phyloP scores from a whole-genome alignment of 805 yeast genomes.

The Priceomyces carsonii region DNA sequence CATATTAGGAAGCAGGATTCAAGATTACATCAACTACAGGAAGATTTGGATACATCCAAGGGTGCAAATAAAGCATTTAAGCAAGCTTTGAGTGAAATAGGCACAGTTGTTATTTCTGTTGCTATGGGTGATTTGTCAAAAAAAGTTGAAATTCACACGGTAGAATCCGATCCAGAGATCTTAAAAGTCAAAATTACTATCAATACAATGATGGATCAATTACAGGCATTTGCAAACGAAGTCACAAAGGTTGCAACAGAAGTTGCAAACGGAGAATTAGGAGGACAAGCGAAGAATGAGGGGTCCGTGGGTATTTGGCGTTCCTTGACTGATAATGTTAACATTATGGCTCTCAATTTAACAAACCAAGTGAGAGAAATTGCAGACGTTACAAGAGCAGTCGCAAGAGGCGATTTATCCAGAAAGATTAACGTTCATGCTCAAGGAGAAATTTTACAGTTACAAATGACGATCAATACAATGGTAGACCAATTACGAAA shows the following conservation, averaged over 20 bases:
- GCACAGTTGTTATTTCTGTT: slow-evolving; percentile 83
- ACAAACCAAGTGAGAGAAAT: slow-evolving; percentile 74
- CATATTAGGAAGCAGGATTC: slow-evolving; percentile 33
- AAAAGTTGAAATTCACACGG: slow-evolving; percentile 71
- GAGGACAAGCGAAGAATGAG: slow-evolving; percentile 83
- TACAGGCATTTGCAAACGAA: slow-evolving; percentile 77
- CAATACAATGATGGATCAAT: slow-evolving; percentile 86
- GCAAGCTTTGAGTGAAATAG: slow-evolving; percentile 74
- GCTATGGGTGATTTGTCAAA: slow-evolving; percentile 87
- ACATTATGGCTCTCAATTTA: slow-evolving; percentile 83
- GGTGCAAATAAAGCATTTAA: slow-evolving; percentile 72
- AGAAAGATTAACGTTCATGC: slow-evolving; percentile 87
- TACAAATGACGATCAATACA: slow-evolving; percentile 83
- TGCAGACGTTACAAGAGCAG: slow-evolving; percentile 87
- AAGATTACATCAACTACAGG: slow-evolving; percentile 23
- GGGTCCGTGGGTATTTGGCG: slow-evolving; percentile 92
- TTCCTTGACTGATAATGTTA: slow-evolving; percentile 78
- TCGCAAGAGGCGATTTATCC: slow-evolving; percentile 82
- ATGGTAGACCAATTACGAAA: slow-evolving; percentile 86
- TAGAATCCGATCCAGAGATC: slow-evolving; percentile 77
- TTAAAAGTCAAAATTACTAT: slow-evolving; percentile 77
- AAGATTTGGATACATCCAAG: slow-evolving; percentile 36
- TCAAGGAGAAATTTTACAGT: slow-evolving; percentile 83
- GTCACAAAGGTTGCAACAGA: slow-evolving; percentile 86
- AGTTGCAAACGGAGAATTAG: slow-evolving; percentile 86